phyloP scores from a whole-genome alignment of 345 rosid genomes.

The Linum usitatissimum region DNA sequence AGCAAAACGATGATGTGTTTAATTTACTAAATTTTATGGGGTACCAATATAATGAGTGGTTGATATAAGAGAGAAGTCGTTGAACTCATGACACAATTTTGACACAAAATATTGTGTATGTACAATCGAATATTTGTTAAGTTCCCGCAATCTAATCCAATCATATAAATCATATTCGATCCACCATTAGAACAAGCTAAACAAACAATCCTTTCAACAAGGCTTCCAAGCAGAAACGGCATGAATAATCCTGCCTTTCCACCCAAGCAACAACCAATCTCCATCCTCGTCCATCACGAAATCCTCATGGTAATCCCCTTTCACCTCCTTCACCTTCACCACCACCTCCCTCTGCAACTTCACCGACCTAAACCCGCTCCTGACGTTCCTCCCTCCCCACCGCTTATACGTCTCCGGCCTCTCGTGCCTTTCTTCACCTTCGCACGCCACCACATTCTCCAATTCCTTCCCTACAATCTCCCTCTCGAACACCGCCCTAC shows the following conservation, averaged over 20 bases:
- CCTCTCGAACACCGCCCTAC: background rate
- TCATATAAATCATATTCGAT: too few species aligned
- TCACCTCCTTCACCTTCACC: background rate
- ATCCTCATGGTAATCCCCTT: background rate
- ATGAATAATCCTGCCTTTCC: background rate
- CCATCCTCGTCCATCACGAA: background rate
- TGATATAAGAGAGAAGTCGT: too few species aligned
- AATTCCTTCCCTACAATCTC: background rate
- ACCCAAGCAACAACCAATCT: slow-evolving; percentile 2
- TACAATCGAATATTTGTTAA: too few species aligned
- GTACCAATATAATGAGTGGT: too few species aligned
- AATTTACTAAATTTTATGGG: too few species aligned
- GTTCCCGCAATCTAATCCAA: too few species aligned
- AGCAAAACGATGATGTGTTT: too few species aligned
- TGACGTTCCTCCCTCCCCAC: background rate
- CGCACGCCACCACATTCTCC: background rate
- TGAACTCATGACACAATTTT: too few species aligned
- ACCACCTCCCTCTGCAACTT: background rate
- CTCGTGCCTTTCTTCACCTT: slow-evolving; percentile 13
- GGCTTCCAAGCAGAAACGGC: slow-evolving; percentile 1
- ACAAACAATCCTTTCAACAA: background rate
- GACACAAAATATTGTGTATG: too few species aligned
- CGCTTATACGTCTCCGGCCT: slow-evolving; percentile 31
- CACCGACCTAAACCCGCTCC: slow-evolving; percentile 1
- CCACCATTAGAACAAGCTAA: too few species aligned